Evolutionary conservation across 306 rosid species (phyloP), one percentile per base, ranked within the genome.

Genomic region (Citrullus mucosospermus): DNA sequence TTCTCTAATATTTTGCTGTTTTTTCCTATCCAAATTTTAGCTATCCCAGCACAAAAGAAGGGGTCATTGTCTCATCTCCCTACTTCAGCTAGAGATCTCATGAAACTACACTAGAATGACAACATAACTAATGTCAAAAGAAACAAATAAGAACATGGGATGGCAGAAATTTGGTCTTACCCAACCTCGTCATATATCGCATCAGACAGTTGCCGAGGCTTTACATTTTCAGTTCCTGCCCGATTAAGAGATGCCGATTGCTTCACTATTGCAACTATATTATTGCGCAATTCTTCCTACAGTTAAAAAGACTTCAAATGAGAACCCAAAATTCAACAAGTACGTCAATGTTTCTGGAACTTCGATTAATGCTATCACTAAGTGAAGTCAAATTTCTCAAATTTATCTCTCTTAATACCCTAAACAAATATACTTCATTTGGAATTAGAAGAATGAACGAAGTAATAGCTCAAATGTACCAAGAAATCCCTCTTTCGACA

Each of bases 181-280:
- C 97, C 93, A 84, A 92, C 96, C 72, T 95, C 97, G 50, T 85
- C 89, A 80, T 86, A 88, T 80, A 91, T 95, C 44, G 87, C 89
- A 87, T 95, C 96, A 22, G 97, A 95, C 70, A 95, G 88, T 69
- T 95, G 97, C 79, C 97, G 90, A 74, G 97, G 97, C 86, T 92
- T 95, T 88, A 92, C 78, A 85, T 87, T 92, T 83, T 91, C 97
- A 22, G 99, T 86, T 48, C 92, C 97, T 3, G 72, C 80, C 9
- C 91, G 90, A 85, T 86, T 89, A 39, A 95, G 90, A 20, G 88
- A 87, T 4, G 69, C 82, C 0, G 99, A 91, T 43, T 88, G 93
- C 85, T 84, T 90, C 88, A 91, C 93, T 73, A 86, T 76, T 41
- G 90, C 82, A 65, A 80, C 34, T 43, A 95, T 88, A 54, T 79